These are phyloP conservation scores for Phytophthora agathidicida DNA, from an alignment of 352 stramenopile genomes.

Conservation along the genomic window DNA sequence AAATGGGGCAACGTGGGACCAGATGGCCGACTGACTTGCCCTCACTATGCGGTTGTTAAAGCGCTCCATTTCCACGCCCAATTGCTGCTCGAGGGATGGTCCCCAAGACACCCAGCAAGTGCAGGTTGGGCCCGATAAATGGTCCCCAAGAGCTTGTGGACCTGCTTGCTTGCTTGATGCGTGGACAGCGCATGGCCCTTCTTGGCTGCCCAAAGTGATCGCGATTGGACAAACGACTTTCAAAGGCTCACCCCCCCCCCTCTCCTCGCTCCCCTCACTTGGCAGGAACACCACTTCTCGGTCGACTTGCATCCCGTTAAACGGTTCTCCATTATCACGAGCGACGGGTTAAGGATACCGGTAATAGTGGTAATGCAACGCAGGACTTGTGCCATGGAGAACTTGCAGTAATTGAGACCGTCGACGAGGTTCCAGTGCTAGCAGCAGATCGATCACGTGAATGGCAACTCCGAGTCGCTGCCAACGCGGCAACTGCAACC, in stretches of 20 bases:
- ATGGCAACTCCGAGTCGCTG: not conserved
- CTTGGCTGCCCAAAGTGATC: not conserved
- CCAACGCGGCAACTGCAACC: conserved; percentile 4
- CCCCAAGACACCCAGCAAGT: conserved; percentile 19
- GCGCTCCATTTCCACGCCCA: conserved; percentile 1
- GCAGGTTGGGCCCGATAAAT: no score
- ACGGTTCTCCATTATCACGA: no score
- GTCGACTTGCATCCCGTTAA: no score
- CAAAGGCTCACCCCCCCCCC: not conserved
- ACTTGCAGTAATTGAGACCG: not conserved
- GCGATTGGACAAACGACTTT: conserved; percentile 26
- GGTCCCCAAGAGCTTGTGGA: conserved; percentile 10
- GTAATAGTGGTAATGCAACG: no score
- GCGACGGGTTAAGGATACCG: no score
- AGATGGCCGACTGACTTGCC: conserved; percentile 15
- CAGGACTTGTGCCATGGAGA: no score
- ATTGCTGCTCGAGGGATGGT: conserved; percentile 16
- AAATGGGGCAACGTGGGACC: conserved; percentile 24
- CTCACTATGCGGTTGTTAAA: conserved; percentile 27
- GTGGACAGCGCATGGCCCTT: conserved; percentile 1
- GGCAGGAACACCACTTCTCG: no score
- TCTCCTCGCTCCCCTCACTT: no score
- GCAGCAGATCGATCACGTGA: not conserved
- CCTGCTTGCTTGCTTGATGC: conserved; percentile 11
- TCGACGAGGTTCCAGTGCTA: not conserved